Evolutionary conservation across 2,329 filamentous ascomycete genomes (phyloP).

Genomic region (Ceratocystis harringtonii): DNA sequence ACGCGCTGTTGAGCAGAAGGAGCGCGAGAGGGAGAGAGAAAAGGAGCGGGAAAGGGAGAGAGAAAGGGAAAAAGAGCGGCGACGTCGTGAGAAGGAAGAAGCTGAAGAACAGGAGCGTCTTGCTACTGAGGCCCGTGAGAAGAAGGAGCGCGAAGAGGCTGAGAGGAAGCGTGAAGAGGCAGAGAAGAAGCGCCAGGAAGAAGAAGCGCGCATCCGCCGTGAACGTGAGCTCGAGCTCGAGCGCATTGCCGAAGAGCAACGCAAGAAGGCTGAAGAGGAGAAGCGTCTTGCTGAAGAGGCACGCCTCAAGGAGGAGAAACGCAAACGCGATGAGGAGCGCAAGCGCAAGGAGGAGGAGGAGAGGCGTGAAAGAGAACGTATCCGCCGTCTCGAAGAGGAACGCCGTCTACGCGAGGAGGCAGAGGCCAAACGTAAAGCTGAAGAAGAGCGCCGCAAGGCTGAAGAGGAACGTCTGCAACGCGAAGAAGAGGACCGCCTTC

Average conservation of each 20-base stretch:
- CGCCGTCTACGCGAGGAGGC: conserved; percentile 19
- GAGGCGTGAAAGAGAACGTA: conserved; percentile 22
- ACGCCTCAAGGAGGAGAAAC: conserved; percentile 24
- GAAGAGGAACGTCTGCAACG: conserved; percentile 28
- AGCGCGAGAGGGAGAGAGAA: conserved; percentile 22
- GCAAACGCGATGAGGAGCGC: conserved; percentile 27
- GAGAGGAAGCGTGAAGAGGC: conserved; percentile 26
- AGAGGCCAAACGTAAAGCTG: conserved; percentile 24
- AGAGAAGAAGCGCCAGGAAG: conserved; percentile 22
- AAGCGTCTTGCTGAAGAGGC: conserved; percentile 22
- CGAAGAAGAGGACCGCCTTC: conserved; percentile 33
- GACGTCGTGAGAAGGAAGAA: conserved; percentile 14
- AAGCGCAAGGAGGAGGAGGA: conserved; percentile 27
- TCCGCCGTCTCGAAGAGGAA: conserved; percentile 18
- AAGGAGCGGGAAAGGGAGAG: conserved; percentile 19
- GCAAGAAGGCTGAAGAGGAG: conserved; percentile 24
- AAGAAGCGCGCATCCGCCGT: conserved; percentile 10
- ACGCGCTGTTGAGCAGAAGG: conserved; percentile 23
- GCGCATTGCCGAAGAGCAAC: conserved; percentile 17
- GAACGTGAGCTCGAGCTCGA: conserved; percentile 8
- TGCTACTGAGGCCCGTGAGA: conserved; percentile 14
- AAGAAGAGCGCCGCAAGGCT: conserved; percentile 26
- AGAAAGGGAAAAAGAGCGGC: conserved; percentile 17
- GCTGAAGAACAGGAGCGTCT: conserved; percentile 15
- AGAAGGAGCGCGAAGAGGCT: conserved; percentile 23